Base-by-base conservation (phyloP, 176 grass and related monocot species). In the Calamus simplicifolius region DNA sequence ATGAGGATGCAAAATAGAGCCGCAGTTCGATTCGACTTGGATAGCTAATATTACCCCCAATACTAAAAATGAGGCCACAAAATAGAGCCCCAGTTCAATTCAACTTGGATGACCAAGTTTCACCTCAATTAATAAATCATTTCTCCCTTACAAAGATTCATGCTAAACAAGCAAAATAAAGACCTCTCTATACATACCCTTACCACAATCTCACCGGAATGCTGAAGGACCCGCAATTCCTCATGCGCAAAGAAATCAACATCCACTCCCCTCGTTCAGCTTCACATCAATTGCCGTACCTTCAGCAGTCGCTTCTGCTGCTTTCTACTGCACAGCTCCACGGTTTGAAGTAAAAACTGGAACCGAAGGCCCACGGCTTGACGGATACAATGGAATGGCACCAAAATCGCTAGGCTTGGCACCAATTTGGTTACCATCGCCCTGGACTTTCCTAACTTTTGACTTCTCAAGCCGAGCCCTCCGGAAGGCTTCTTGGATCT, bases 401-500 rank as follows among this genome's bases (percentile, higher is more conserved):
- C 82, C 79, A 16, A 81, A 77, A 73, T 92, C 81, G 4, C 48
- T 75, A 6, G 84, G 58, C 54, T 84, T 85, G 35, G 74, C 49
- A 18, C 54, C 79, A 6, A 77, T 76, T 3, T 73, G 79, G 18
- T 75, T 72, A 2, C 79, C 82, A n/a, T 72, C 53, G 21, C 81
- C 82, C 21, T 87, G 84, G 66, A 80, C 58, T 29, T 74, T 87
- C 69, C 87, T 82, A 29, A 19, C 68, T 68, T 74, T 76, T 12
- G 88, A 89, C 64, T 89, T 98, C 48, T 85, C 79, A 15, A 76
- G 75, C 64, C 94, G 73, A 25, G 94, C 75, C 51, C 84, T 76
- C 48, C 94, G 70, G 73, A 81, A 83, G 10, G 85, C 88, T 68
- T 93, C 79, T 68, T 89, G 84, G 63, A 98, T 98, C 14, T 98